Evolutionary conservation across 148 eudicot genomes (phyloP), one percentile per base, ranked within the genome.

Genomic region (Vaccinium vitisidaea): DNA sequence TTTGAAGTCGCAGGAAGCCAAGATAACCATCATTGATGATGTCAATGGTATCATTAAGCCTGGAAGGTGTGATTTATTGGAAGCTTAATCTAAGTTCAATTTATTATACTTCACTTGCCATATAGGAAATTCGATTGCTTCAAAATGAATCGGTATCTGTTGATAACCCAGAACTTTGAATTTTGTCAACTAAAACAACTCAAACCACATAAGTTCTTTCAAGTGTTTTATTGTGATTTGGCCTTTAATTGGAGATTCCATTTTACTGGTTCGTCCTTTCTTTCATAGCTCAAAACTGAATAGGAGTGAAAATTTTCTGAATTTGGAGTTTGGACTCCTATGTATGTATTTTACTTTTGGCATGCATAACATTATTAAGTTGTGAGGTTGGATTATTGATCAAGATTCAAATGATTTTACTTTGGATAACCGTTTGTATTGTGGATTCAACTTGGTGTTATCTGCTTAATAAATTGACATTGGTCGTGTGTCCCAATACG

Each of bases 11-110:
- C 80, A 77, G 18, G 80, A 77, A 0, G 19, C 80, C 67, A 90
- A 85, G 80, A 84, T 93, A 74, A 84, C 86, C 83, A 92, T 93
- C 78, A 59, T 95, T 61, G 84, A 89, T 84, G 90, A 89, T 59
- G 92, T 89, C 86, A 91, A 91, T 84, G 98, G 98, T 71, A 84
- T 90, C 69, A 88, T 91, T 80, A 92, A 90, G 90, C 96, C 96
- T 53, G 94, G 95, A 86, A 93, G 98, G 96, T 95, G 77, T 84
- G 67, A 27, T 36, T 71, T 2, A 3, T 16, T 52, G 30, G 63
- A 70, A 70, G 11, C 25, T 43, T 52, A 23, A 52, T 43, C 75
- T 71, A 3, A 15, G 15, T 25, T 46, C 21, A 30, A 46, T 76
- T 76, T 8, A 46, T 8, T 36, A 23, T 80, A 8, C 70, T 21